Evolutionary conservation across 768 basidiomycete genomes (phyloP).

Genomic region (Pisolithus orientalis): DNA sequence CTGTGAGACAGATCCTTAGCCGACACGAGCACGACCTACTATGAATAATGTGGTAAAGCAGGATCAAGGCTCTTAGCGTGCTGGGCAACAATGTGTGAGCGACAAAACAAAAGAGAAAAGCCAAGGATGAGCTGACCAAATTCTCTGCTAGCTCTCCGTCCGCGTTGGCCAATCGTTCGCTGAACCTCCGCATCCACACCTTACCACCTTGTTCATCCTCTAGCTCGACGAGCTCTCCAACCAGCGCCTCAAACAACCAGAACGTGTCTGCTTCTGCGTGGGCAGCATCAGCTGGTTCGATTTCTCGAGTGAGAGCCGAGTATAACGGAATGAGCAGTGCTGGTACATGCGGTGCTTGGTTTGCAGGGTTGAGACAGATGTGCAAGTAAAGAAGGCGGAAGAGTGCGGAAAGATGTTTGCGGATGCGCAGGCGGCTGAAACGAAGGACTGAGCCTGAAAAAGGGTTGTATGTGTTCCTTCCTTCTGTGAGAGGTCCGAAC

Average conservation of each 20-base stretch:
- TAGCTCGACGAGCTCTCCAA: slow-evolving; percentile 69
- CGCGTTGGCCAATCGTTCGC: slow-evolving; percentile 53
- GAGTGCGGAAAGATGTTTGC: slow-evolving; percentile 55
- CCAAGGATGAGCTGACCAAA: slow-evolving; percentile 36
- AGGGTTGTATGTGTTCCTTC: slow-evolving; percentile 35
- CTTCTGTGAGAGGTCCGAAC: not conserved
- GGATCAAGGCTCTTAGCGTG: slow-evolving; percentile 63
- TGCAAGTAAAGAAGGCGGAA: slow-evolving; percentile 70
- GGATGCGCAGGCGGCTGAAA: slow-evolving; percentile 46
- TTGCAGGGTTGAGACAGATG: slow-evolving; percentile 63
- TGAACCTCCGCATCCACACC: slow-evolving; percentile 57
- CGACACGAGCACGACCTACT: slow-evolving; percentile 39
- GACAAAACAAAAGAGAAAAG: not conserved
- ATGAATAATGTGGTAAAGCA: slow-evolving; percentile 70
- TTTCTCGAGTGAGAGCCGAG: slow-evolving; percentile 53
- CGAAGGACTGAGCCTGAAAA: slow-evolving; percentile 40
- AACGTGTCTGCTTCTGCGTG: slow-evolving; percentile 79
- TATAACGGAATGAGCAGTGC: slow-evolving; percentile 69
- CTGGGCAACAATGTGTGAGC: slow-evolving; percentile 29
- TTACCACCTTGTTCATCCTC: slow-evolving; percentile 60
- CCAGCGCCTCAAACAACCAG: slow-evolving; percentile 72
- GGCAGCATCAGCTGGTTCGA: slow-evolving; percentile 50
- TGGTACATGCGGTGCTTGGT: slow-evolving; percentile 60
- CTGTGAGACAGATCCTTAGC: not conserved
- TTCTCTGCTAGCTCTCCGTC: slow-evolving; percentile 56